These are phyloP conservation scores for Podospora fimiseda DNA, from an alignment of 495 filamentous ascomycete genomes.

Conservation along the genomic window DNA sequence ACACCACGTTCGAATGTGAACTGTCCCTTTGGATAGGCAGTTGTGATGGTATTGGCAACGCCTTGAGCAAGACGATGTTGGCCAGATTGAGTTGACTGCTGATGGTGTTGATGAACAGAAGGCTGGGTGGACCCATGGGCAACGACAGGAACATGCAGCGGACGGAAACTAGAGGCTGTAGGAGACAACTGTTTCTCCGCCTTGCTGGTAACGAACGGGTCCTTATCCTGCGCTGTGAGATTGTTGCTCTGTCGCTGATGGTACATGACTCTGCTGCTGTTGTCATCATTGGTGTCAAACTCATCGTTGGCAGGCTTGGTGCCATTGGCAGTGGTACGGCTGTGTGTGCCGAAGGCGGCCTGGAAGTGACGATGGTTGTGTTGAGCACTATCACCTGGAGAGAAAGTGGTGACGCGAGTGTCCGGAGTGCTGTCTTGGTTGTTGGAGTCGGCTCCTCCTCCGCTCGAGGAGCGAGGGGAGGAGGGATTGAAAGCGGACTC, in stretches of 20 bases:
- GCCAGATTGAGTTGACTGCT: not conserved
- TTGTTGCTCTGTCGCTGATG: no score
- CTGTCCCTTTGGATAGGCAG: constrained; percentile 3
- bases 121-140: constrained; percentile 23
- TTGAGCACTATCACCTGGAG: constrained; percentile 52
- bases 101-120: not conserved
- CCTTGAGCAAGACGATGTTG: no score
- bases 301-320: constrained; percentile 29
- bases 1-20: not conserved
- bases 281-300: no score
- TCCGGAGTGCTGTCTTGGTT: constrained; percentile 53
- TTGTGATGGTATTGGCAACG: constrained; percentile 1
- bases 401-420: constrained; percentile 56
- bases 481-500: constrained; percentile 37
- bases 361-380: no score
- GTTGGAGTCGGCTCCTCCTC: constrained; percentile 45
- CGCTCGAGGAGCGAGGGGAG: constrained; percentile 56
- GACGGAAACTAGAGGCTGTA: constrained; percentile 42
- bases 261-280: no score
- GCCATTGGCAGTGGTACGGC: no score
- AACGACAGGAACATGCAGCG: constrained; percentile 27
- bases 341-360: no score
- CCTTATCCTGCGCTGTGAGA: constrained; percentile 36
- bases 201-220: constrained; percentile 36
- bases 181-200: constrained; percentile 41